Evolutionary conservation across 768 basidiomycete genomes (phyloP).

Genomic region (Agaricus blazei): DNA sequence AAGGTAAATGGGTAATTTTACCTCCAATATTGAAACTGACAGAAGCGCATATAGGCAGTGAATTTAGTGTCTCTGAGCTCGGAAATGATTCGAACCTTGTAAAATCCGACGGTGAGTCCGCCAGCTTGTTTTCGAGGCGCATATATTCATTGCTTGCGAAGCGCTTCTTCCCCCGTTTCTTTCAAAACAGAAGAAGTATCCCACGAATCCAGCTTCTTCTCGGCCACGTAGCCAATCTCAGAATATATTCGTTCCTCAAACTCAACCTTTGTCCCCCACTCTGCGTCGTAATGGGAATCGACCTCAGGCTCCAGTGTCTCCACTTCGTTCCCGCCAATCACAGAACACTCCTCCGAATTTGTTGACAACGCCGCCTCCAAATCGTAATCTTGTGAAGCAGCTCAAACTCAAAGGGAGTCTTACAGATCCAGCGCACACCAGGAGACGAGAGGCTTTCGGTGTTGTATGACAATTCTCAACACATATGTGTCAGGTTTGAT

Average conservation of each 20-base stretch:
- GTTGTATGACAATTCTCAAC: slow-evolving; percentile 22
- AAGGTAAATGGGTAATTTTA: slow-evolving; percentile 28
- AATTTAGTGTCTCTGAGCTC: slow-evolving; percentile 42
- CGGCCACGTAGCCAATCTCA: slow-evolving; percentile 58
- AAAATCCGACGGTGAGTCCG: slow-evolving; percentile 38
- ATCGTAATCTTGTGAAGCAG: slow-evolving; percentile 46
- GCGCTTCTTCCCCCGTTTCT: slow-evolving; percentile 58
- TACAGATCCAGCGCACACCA: slow-evolving; percentile 62
- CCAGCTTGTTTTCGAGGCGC: not conserved
- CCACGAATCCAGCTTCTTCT: slow-evolving; percentile 14
- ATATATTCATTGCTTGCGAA: slow-evolving; percentile 21
- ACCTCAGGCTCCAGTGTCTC: slow-evolving; percentile 24
- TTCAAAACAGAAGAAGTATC: slow-evolving; percentile 19
- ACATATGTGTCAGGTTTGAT: slow-evolving; percentile 14
- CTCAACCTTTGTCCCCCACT: slow-evolving; percentile 32
- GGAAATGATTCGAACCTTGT: slow-evolving; percentile 42
- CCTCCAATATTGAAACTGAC: slow-evolving; percentile 14
- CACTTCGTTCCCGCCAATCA: slow-evolving; percentile 27
- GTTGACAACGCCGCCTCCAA: slow-evolving; percentile 66
- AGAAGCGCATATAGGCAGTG: slow-evolving; percentile 48
- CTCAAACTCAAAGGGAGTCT: slow-evolving; percentile 65
- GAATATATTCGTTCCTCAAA: slow-evolving; percentile 28
- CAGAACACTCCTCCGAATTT: slow-evolving; percentile 30
- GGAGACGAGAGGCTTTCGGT: slow-evolving; percentile 40
- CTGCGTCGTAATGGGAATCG: slow-evolving; percentile 23